Base-by-base conservation (phyloP, 768 basidiomycete genomes). In the Agrocybe pediades region DNA sequence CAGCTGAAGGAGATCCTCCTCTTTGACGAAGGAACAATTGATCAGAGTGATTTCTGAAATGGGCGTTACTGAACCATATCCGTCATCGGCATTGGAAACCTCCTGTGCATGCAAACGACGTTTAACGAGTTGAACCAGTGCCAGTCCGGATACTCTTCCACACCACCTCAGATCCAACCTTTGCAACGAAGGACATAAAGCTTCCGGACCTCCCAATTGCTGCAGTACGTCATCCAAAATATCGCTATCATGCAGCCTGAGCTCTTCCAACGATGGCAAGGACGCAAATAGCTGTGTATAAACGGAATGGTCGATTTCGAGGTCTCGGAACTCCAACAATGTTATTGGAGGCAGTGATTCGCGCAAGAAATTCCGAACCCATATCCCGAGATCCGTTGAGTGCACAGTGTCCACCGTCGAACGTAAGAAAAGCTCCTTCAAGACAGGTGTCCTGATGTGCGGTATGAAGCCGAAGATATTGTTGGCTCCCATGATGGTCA, bases 111-210 rank as follows among this genome's bases (percentile, higher is more conserved):
- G 36, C 19, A 64, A 44, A 21, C 83, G 74, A 51, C 72, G 76
- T 46, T 59, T 64, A 41, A 82, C 82, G 15, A 86, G 66, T 26
- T 75, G 67, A 33, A 81, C 83, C 33, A 86, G 67, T 19, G 78
- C 77, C 1, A 62, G 65, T 17, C 84, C 83, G 24, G 73, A 75
- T 6, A 87, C 62, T 51, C 82, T 76, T 9, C 77, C 74, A 59
- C 84, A 86, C 84, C 82, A 86, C 23, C 82, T 76, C 45, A 86
- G 65, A 62, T 86, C 82, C 46, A 87, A 63, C 43, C 69, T 68
- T 40, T 64, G 62, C 40, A 86, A 76, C 49, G 61, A 65, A 21
- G 78, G 83, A 54, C 82, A 86, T 13, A 74, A 59, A 11, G 74
- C 75, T 6, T 50, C 59, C 13, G 71, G 70, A 2, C 75, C 76